Evolutionary conservation across 305 asterid genomes (phyloP), one percentile per base, ranked within the genome.

Genomic region (Caryopteris hybrid): DNA sequence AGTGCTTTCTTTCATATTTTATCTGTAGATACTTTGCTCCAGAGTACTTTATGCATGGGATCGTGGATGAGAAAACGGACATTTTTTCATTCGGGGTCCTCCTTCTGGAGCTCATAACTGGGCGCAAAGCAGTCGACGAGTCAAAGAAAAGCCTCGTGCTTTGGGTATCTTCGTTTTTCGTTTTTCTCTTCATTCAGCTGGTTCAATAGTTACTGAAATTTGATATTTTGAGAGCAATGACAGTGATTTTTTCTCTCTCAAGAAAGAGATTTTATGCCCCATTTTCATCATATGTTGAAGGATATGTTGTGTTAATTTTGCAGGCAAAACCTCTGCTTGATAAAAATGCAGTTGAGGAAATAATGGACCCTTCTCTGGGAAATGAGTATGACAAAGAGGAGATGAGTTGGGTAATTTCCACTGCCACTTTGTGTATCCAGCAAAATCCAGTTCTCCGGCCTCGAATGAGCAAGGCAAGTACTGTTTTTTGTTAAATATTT

Each of bases 311-410:
- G 31, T 25, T 29, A 25, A 54, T 27, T 60, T 27, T 74, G 72
- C 54, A 87, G 95, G 89, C 95, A 74, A 83, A 79, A 57, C 95
- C 95, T 22, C 70, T 87, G 68, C 85, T 87, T n/a, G 81, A 83
- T 3, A 66, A 54, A 8, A 75, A 83, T 39, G 74, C 74, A 39
- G 43, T 66, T 10, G 25, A n/a, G 39, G 82, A 68, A 70, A 73
- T 83, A 10, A 74, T 83, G 51, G 95, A 87, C 72, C 91, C 88
- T 62, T 46, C 50, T 63, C 75, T 87, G 61, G 80, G 65, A 33
- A 66, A 69, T 60, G 75, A 74, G 22, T 85, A 78, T 68, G 51
- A 69, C 66, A 34, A 31, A 34, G 74, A 72, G 45, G 83, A 87
- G 81, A 73, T 85, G 78, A 73, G 69, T 21, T 70, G 81, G 45